A percentile compares a stretch with the other conserved stretches of the same genome.
These are phyloP conservation scores for Saccharomyces hybrid DNA, from an alignment of 1,139 yeast species.

Conservation along the genomic window DNA sequence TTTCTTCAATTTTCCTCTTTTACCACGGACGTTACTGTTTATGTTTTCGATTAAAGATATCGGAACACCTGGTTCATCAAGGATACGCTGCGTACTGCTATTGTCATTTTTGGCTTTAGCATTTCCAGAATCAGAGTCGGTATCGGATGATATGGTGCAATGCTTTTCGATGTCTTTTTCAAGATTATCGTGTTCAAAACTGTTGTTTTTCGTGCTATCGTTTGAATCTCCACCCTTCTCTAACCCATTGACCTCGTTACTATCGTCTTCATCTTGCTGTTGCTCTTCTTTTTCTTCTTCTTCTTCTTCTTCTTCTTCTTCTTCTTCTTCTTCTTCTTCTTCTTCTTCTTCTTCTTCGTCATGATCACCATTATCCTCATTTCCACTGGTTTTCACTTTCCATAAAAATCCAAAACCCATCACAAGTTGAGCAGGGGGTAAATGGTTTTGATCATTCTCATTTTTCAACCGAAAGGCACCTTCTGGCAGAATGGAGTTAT, in stretches of 20 bases:
- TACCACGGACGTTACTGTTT: slow-evolving; percentile 58
- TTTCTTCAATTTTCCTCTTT: slow-evolving; percentile 74
- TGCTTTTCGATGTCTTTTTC: not conserved
- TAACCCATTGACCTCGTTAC: slow-evolving; percentile 3
- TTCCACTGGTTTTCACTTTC: slow-evolving; percentile 39
- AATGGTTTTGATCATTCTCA: slow-evolving; percentile 44
- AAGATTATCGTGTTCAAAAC: not conserved
- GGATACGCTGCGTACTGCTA: slow-evolving; percentile 10
- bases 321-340: slow-evolving; percentile 6
- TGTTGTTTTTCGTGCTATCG: not conserved
- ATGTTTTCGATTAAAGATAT: slow-evolving; percentile 15
- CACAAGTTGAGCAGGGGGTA: slow-evolving; percentile 78
- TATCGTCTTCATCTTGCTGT: not conserved
- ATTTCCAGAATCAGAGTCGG: not conserved
- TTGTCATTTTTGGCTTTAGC: not conserved
- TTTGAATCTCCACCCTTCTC: slow-evolving; percentile 8
- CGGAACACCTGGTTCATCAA: slow-evolving; percentile 11
- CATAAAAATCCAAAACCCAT: slow-evolving; percentile 87
- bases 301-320: slow-evolving; percentile 6
- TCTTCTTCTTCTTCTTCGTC: slow-evolving; percentile 9
- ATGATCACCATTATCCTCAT: slow-evolving; percentile 15
- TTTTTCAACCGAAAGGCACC: slow-evolving; percentile 56
- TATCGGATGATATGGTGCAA: not conserved
- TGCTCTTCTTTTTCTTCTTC: slow-evolving; percentile 4
- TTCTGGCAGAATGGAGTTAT: slow-evolving; percentile 53